Base-by-base conservation (phyloP, 768 basidiomycete species). In the Infundibulicybe gibba region DNA sequence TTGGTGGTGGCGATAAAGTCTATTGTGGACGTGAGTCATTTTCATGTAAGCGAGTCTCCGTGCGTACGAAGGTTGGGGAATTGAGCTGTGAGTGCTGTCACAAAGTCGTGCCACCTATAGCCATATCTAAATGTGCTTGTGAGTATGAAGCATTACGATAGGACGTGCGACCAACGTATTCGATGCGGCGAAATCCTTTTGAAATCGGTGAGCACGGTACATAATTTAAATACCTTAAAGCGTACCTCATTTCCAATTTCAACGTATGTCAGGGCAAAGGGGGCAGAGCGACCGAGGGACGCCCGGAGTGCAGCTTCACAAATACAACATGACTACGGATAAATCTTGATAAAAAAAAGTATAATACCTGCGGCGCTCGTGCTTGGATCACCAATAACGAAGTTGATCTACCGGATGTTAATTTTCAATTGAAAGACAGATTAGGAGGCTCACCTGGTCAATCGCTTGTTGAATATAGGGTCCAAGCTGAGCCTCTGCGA, bases 211-310 rank as follows among this genome's bases (percentile, higher is more conserved):
- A 38, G 35, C n/a, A 9, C 16, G 32, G n/a, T 34, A 21, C 40
- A 42, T 19, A 14, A 40, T 38, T 14, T 19, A 10, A 5, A 32
- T 44, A 14, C 25, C n/a, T 19, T 6, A 33, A 15, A 31, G 11
- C 46, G 2, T 39, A 70, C 74, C 64, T 84, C 82, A 51, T 83
- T 83, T 30, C 80, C 80, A n/a, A 83, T 61, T 55, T 82, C 79
- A 3, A 81, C 66, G 44, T 70, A 76, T 3, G 57, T 67, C 39
- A 84, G 63, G 0, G 52, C 50, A 59, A 78, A 84, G 0, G 81
- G 79, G 12, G 68, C 70, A 8, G 77, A 70, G 46, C 76, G 80
- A 10, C 82, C 82, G 9, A 80, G 58, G 6, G 76, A 75, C 12
- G 79, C 75, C 1, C 82, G 73, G 15, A 79, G 59, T n/a, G 77